phyloP scores from a whole-genome alignment of 257 asterid genomes.

The Parsonsia alboflavescens region DNA sequence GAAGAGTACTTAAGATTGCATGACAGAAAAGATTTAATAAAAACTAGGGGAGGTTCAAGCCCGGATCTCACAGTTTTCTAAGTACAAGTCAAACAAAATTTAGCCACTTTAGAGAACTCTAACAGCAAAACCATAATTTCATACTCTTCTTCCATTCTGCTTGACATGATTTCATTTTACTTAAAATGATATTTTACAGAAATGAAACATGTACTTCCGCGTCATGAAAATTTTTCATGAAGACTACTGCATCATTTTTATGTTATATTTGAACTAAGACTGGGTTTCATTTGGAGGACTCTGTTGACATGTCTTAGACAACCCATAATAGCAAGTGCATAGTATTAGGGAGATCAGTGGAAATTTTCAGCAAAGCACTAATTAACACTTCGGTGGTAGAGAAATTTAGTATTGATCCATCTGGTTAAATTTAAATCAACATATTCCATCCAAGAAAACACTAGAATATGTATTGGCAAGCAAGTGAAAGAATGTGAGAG shows the following conservation, averaged over 20 bases:
- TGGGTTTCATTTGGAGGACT: not conserved
- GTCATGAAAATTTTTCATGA: not conserved
- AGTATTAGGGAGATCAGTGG: not conserved
- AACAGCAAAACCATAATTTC: not conserved
- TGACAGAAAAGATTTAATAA: not conserved
- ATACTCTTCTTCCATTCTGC: not conserved
- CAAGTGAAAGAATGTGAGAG: not conserved
- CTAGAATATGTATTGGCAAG: not conserved
- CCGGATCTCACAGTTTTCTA: not conserved
- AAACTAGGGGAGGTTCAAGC: not conserved
- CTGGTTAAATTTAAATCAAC: not conserved
- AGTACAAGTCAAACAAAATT: slow-evolving; percentile 1
- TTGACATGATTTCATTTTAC: not conserved
- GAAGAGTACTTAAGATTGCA: not conserved
- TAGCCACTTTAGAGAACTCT: not conserved
- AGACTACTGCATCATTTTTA: not conserved
- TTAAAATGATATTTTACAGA: not conserved
- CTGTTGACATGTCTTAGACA: not conserved
- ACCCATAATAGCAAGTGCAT: not conserved
- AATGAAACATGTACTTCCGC: not conserved
- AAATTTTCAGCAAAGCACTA: not conserved
- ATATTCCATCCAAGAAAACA: not conserved
- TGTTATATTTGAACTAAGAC: not conserved
- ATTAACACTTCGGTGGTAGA: not conserved
- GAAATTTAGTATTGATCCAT: not conserved